Evolutionary conservation across 768 basidiomycete genomes (phyloP).

Genomic region (Boletellus ananiceps): DNA sequence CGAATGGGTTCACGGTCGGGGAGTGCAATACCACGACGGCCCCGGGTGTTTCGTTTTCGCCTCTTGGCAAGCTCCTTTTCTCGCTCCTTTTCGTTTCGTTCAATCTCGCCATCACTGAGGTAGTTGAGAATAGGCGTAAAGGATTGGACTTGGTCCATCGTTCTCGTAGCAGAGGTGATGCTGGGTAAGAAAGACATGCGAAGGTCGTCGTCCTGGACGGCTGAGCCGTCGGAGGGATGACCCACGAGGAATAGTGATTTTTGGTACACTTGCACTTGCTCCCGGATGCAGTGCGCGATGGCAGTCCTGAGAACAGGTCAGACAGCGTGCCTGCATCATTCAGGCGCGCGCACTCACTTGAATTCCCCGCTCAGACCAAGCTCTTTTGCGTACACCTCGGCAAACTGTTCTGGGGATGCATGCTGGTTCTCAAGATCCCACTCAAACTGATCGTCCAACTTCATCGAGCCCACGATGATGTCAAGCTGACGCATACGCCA

Average conservation of each 20-base stretch:
- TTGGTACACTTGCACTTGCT: conserved; percentile 89
- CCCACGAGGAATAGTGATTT: conserved; percentile 90
- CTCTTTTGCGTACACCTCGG: conserved; percentile 80
- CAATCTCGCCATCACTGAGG: conserved; percentile 85
- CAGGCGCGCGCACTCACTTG: conserved; percentile 47
- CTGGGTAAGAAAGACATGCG: conserved; percentile 84
- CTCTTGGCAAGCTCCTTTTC: conserved; percentile 90
- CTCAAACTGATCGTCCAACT: conserved; percentile 94
- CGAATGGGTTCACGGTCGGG: conserved; percentile 92
- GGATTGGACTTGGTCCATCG: conserved; percentile 69
- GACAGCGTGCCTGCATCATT: neutral
- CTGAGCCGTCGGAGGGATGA: conserved; percentile 74
- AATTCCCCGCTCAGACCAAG: conserved; percentile 91
- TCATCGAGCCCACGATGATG: conserved; percentile 89
- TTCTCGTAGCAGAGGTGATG: conserved; percentile 64
- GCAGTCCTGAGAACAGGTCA: conserved; percentile 63
- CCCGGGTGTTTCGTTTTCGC: conserved; percentile 79
- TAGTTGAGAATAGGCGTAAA: conserved; percentile 90
- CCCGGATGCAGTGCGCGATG: conserved; percentile 91
- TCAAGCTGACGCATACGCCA: conserved; percentile 60
- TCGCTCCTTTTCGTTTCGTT: conserved; percentile 84
- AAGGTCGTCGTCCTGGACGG: conserved; percentile 86
- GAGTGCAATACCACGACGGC: conserved; percentile 71
- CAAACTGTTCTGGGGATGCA: conserved; percentile 89
- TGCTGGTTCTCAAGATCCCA: conserved; percentile 87